phyloP scores from a whole-genome alignment of 495 filamentous ascomycete genomes.

The Daldinia loculata region DNA sequence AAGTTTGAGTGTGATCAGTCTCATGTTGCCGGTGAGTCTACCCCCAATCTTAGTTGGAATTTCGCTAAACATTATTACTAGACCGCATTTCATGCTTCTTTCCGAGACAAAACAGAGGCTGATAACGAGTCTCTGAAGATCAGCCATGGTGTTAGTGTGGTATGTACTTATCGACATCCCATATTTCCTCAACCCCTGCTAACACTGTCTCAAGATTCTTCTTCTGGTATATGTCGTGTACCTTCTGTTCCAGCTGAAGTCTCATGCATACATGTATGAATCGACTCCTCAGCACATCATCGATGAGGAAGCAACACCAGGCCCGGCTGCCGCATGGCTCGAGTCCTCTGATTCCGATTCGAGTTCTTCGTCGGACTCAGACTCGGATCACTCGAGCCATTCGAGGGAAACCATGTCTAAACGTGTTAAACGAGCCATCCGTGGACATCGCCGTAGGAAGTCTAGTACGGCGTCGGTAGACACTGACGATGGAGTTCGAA shows the following conservation, averaged over 20 bases:
- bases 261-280: constrained; percentile 89
- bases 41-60: background rate
- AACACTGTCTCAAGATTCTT: constrained; percentile 62
- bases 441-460: constrained; percentile 72
- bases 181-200: background rate
- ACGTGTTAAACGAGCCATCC: constrained; percentile 74
- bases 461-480: constrained; percentile 76
- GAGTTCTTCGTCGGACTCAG: constrained; percentile 67
- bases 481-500: constrained; percentile 50
- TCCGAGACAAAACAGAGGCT: constrained; percentile 55
- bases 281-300: constrained; percentile 89
- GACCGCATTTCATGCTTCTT: constrained; percentile 61
- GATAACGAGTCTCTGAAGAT: constrained; percentile 78
- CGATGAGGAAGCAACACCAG: constrained; percentile 86
- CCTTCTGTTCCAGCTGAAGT: constrained; percentile 89
- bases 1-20: constrained; percentile 86
- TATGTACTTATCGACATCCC: constrained; percentile 49
- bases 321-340: constrained; percentile 81
- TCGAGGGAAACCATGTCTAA: constrained; percentile 76
- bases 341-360: constrained; percentile 72
- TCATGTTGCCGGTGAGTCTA: constrained; percentile 56
- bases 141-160: constrained; percentile 89
- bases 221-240: constrained; percentile 86
- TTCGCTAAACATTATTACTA: constrained; percentile 43
- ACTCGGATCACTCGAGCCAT: constrained; percentile 72